Conservation (phyloP, 768 basidiomycete species). For the Hydnomerulius pinastri region DNA sequence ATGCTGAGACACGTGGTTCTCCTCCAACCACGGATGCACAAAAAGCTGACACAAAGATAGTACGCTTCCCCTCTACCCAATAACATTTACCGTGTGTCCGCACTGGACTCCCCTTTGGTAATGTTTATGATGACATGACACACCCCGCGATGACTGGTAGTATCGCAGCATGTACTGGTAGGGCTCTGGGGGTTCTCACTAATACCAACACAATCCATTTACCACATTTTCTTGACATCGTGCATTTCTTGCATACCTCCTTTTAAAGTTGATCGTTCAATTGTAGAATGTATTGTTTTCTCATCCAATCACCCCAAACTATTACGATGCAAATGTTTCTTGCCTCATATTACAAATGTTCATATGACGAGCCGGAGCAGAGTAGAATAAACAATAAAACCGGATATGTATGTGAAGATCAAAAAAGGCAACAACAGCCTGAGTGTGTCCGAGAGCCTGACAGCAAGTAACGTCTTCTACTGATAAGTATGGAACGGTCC, state of each 20-base stretch:
- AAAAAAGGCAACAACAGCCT: conserved; percentile 3
- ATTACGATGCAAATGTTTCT: no score
- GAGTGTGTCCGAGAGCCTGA: background rate
- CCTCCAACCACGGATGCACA: background rate
- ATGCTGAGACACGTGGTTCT: background rate
- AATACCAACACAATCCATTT: background rate
- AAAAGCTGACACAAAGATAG: conserved; percentile 26
- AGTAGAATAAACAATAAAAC: conserved; percentile 21
- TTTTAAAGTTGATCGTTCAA: no score
- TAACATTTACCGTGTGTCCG: conserved; percentile 29
- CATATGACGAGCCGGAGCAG: conserved; percentile 7
- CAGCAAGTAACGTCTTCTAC: conserved; percentile 2
- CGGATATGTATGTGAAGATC: conserved; percentile 22
- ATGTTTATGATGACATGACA: background rate
- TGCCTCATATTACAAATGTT: conserved; percentile 15
- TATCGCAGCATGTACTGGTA: background rate
- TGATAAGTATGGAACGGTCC: conserved; percentile 12
- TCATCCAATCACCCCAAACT: no score
- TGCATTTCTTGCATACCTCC: conserved; percentile 1
- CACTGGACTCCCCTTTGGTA: conserved; percentile 1
- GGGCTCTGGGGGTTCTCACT: background rate
- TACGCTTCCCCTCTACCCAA: conserved; percentile 38
- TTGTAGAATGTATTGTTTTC: no score
- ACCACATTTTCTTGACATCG: background rate
- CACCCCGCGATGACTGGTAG: background rate